phyloP scores from a whole-genome alignment of 768 basidiomycete genomes.

The Boletus pseudo-olivaceus region DNA sequence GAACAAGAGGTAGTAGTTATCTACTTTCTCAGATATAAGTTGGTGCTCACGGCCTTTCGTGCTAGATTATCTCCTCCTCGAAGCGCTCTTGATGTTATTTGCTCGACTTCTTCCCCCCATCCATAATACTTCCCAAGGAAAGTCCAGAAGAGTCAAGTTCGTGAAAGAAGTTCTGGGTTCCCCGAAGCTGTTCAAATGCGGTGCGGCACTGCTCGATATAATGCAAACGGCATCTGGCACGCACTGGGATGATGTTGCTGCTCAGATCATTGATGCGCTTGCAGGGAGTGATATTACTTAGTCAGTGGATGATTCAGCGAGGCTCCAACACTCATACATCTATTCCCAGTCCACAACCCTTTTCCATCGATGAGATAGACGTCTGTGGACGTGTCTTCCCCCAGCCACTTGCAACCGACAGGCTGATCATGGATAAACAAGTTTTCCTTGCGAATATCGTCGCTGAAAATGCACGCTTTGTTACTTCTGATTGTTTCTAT shows the following conservation, averaged over 20 bases:
- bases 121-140: conserved; percentile 33
- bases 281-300: conserved; percentile 44
- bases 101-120: conserved; percentile 51
- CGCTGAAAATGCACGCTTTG: conserved; percentile 14
- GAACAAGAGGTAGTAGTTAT: conserved; percentile 42
- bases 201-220: conserved; percentile 36
- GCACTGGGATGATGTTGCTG: conserved; percentile 53
- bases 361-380: conserved; percentile 40
- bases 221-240: conserved; percentile 40
- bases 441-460: conserved; percentile 51
- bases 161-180: conserved; percentile 50
- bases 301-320: conserved; percentile 34
- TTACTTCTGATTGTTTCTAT: not conserved
- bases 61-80: conserved; percentile 55
- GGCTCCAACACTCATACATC: conserved; percentile 1
- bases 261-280: conserved; percentile 45
- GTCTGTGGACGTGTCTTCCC: conserved; percentile 34
- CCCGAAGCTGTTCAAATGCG: conserved; percentile 35
- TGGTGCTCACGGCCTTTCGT: not conserved
- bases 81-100: conserved; percentile 54
- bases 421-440: conserved; percentile 50
- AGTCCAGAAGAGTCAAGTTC: conserved; percentile 41
- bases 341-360: conserved; percentile 55
- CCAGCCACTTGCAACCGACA: conserved; percentile 38
- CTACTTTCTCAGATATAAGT: not conserved